These are phyloP conservation scores for Cutaneotrichosporon arboriforme DNA, from an alignment of 1,284 basidiomycete genomes.

Conservation along the genomic window DNA sequence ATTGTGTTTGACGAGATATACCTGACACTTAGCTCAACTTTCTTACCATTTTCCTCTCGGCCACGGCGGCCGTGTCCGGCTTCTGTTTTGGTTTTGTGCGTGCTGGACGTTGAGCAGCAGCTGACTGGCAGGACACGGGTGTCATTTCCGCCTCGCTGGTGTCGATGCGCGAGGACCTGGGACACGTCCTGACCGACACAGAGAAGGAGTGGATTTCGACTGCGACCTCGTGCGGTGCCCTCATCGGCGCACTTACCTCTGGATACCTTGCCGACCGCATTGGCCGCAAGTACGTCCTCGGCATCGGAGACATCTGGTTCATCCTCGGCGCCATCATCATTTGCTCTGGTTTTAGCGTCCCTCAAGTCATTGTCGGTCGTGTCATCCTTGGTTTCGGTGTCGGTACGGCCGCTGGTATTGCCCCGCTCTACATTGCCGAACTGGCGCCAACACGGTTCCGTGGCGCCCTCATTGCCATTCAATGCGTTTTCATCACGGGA, in stretches of 20 bases:
- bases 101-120: not conserved
- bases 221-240: constrained; percentile 67
- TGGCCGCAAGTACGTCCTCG: constrained; percentile 55
- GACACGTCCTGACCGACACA: constrained; percentile 57
- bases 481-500: constrained; percentile 44
- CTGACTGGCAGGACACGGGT: constrained; percentile 26
- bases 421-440: constrained; percentile 48
- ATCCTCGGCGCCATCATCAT: constrained; percentile 51
- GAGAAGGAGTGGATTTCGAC: constrained; percentile 78
- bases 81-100: constrained; percentile 32
- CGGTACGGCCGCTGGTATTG: constrained; percentile 43
- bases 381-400: constrained; percentile 47
- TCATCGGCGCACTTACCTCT: constrained; percentile 54
- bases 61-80: constrained; percentile 33
- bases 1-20: not conserved
- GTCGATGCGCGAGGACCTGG: constrained; percentile 64
- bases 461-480: constrained; percentile 46
- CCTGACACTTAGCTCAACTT: constrained; percentile 19
- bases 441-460: constrained; percentile 44
- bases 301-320: constrained; percentile 66
- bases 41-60: constrained; percentile 25
- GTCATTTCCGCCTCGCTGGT: constrained; percentile 57
- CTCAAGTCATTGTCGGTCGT: constrained; percentile 43
- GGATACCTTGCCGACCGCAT: constrained; percentile 42
- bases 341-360: constrained; percentile 38